phyloP scores from a whole-genome alignment of 2,329 filamentous ascomycete species.

The Trichoderma koningii region DNA sequence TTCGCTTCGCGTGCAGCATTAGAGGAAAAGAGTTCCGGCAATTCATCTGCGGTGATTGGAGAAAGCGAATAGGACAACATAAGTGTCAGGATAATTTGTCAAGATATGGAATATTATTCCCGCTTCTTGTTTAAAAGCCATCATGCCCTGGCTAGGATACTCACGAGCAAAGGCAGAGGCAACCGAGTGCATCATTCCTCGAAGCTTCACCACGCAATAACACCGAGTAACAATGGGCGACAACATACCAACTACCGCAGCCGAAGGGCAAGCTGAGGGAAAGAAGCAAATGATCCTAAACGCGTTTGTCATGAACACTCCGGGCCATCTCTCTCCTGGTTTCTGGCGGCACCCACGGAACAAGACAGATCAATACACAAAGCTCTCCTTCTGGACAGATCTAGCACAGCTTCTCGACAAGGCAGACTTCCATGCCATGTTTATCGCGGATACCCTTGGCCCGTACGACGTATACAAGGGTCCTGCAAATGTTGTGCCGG shows the following conservation, averaged over 20 bases:
- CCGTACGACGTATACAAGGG: conserved; percentile 64
- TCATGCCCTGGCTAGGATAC: background rate
- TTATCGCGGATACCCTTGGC: conserved; percentile 67
- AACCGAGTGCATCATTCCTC: background rate
- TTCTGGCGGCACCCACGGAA: conserved; percentile 21
- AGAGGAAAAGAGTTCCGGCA: background rate
- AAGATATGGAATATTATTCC: background rate
- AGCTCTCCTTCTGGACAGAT: conserved; percentile 63
- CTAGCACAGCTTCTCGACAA: conserved; percentile 63
- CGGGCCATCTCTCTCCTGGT: conserved; percentile 21
- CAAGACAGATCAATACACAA: conserved; percentile 60
- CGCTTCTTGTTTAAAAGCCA: background rate
- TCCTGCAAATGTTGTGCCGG: conserved; percentile 56
- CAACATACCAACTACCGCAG: background rate
- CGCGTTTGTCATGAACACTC: conserved; percentile 25
- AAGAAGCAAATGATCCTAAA: conserved; percentile 27
- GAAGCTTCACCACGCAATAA: background rate
- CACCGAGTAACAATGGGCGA: conserved; percentile 6
- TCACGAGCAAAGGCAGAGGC: background rate
- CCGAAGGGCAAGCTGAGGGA: background rate
- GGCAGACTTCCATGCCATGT: conserved; percentile 65
- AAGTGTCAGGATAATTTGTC: conserved; percentile 4
- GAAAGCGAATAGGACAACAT: background rate
- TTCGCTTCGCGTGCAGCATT: background rate
- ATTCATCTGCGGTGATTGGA: background rate